Percentiles rank a stretch among this genome's conserved stretches.
phyloP scores from a whole-genome alignment of 2,329 filamentous ascomycete species.

The Colletotrichum sp. region DNA sequence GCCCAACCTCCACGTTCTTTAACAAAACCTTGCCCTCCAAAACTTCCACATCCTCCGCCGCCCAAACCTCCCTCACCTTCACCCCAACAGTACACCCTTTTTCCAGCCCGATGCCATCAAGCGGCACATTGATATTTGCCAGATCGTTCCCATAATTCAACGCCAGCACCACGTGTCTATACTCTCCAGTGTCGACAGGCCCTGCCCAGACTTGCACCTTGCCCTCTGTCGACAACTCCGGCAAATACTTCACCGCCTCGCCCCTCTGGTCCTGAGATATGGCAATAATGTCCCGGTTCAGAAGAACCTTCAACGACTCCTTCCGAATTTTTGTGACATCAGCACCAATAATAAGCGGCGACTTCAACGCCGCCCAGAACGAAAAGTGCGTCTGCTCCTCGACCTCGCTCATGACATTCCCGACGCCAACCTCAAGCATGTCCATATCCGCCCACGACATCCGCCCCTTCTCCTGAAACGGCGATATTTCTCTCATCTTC shows the following conservation, averaged over 20 bases:
- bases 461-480: slow-evolving; percentile 34
- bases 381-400: slow-evolving; percentile 49
- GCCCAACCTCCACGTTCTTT: not conserved
- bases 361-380: slow-evolving; percentile 51
- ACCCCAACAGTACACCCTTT: not conserved
- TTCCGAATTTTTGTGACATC: slow-evolving; percentile 34
- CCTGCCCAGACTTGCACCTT: slow-evolving; percentile 33
- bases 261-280: slow-evolving; percentile 40
- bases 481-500: slow-evolving; percentile 36
- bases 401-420: slow-evolving; percentile 22
- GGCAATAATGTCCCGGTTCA: slow-evolving; percentile 25
- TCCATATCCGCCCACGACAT: slow-evolving; percentile 40
- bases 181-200: slow-evolving; percentile 17
- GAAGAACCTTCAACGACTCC: slow-evolving; percentile 16
- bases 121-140: slow-evolving; percentile 8
- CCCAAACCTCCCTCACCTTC: slow-evolving; percentile 1
- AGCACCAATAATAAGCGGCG: slow-evolving; percentile 46
- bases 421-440: slow-evolving; percentile 45
- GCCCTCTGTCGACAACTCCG: slow-evolving; percentile 26
- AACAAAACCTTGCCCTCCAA: not conserved
- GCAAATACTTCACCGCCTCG: slow-evolving; percentile 26
- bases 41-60: not conserved
- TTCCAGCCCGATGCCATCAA: not conserved
- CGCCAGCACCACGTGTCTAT: slow-evolving; percentile 17
- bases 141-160: slow-evolving; percentile 20